These are phyloP conservation scores for Houttuynia cordata DNA, from an alignment of 164 flowering plant species.

Conservation along the genomic window DNA sequence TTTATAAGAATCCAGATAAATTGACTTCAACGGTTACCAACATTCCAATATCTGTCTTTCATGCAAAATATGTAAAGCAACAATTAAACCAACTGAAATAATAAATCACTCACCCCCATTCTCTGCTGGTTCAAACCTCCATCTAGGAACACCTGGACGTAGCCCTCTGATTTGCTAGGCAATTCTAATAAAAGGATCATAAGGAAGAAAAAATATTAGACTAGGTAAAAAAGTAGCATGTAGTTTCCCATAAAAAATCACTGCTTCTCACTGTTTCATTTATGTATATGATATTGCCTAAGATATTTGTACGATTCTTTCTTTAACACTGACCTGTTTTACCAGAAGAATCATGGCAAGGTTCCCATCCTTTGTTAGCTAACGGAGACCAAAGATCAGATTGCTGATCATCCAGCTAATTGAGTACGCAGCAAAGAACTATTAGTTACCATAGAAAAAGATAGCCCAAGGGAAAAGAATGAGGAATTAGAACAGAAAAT, in stretches of 20 bases:
- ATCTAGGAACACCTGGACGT: constrained; percentile 88
- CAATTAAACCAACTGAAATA: neutral
- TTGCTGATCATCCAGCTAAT: constrained; percentile 38
- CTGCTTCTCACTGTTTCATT: neutral
- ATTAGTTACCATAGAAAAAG: neutral
- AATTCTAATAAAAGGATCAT: constrained; percentile 22
- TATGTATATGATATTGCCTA: too few species aligned
- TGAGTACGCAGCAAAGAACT: constrained; percentile 1
- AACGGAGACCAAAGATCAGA: constrained; percentile 76
- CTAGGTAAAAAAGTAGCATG: neutral
- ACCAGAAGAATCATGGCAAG: constrained; percentile 27
- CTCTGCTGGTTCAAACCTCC: constrained; percentile 98
- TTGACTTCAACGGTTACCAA: neutral
- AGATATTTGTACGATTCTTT: neutral
- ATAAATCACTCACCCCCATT: constrained; percentile 60
- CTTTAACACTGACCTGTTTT: constrained; percentile 35
- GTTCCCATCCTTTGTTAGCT: constrained; percentile 62
- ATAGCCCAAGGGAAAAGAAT: neutral
- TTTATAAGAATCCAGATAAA: neutral
- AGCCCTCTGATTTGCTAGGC: constrained; percentile 57
- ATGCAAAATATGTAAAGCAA: neutral
- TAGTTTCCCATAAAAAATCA: neutral
- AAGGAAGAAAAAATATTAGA: neutral
- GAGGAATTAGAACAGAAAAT: neutral
- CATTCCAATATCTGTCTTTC: neutral